These are phyloP conservation scores for Volutella citrinella DNA, from an alignment of 2,329 filamentous ascomycete genomes.

Conservation along the genomic window DNA sequence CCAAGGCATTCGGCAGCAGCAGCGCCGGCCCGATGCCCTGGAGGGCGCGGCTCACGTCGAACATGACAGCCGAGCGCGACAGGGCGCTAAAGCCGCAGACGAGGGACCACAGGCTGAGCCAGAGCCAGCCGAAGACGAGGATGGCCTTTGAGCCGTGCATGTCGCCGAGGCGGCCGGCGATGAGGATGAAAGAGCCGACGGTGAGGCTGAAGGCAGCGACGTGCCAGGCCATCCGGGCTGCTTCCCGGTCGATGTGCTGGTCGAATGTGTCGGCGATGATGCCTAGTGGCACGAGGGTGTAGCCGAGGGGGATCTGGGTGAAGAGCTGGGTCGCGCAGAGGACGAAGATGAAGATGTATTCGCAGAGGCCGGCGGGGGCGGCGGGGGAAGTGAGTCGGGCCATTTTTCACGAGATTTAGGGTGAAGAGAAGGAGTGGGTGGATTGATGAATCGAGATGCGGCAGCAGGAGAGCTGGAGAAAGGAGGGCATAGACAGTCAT, in stretches of 20 bases:
- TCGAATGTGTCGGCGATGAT: conserved; percentile 43
- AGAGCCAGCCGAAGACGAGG: conserved; percentile 47
- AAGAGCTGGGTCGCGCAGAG: conserved; percentile 21
- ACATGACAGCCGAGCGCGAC: conserved; percentile 37
- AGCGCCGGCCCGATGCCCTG: conserved; percentile 55
- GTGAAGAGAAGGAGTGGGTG: too few species aligned
- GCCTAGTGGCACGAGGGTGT: conserved; percentile 27
- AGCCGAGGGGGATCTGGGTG: conserved; percentile 17
- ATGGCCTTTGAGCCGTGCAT: conserved; percentile 50
- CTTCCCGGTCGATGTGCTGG: conserved; percentile 37
- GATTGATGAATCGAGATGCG: too few species aligned
- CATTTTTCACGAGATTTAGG: too few species aligned
- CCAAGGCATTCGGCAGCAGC: conserved; percentile 53
- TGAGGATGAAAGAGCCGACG: conserved; percentile 51
- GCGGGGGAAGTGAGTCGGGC: too few species aligned
- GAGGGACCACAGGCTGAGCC: conserved; percentile 47
- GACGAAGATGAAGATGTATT: conserved; percentile 9
- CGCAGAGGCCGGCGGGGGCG: too few species aligned
- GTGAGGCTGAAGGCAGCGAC: conserved; percentile 52
- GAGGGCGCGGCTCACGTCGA: conserved; percentile 46
- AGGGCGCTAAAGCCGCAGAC: conserved; percentile 36
- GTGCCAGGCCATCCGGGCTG: conserved; percentile 45
- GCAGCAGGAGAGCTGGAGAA: too few species aligned
- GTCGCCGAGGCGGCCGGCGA: conserved; percentile 50
- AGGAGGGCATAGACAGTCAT: too few species aligned